These are phyloP conservation scores for Heliocybe sulcata DNA, from an alignment of 1,284 basidiomycete species.

Conservation along the genomic window DNA sequence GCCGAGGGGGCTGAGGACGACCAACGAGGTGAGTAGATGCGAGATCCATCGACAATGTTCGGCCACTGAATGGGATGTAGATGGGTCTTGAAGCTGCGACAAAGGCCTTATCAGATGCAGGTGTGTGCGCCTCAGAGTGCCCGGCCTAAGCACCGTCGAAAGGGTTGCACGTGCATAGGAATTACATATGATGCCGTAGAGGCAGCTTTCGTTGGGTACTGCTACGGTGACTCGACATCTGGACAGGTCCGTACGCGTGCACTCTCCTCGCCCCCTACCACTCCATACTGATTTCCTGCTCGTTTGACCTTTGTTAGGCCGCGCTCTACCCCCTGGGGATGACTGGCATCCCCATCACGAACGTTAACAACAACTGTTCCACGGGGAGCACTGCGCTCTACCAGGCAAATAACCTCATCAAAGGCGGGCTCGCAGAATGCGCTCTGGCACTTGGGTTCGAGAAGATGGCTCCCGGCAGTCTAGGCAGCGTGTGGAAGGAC, in stretches of 20 bases:
- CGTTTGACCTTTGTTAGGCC: conserved; percentile 28
- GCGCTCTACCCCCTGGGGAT: conserved; percentile 84
- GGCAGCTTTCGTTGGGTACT: conserved; percentile 75
- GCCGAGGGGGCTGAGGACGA: conserved; percentile 58
- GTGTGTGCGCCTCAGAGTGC: conserved; percentile 21
- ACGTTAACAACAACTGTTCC: conserved; percentile 84
- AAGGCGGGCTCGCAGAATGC: conserved; percentile 68
- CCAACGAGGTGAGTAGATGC: conserved; percentile 51
- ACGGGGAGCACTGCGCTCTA: conserved; percentile 73
- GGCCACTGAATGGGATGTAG: neutral
- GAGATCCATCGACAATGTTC: neutral
- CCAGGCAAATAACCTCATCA: conserved; percentile 62
- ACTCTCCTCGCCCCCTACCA: neutral
- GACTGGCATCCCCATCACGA: conserved; percentile 81
- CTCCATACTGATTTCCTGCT: neutral
- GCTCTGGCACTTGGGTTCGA: conserved; percentile 84
- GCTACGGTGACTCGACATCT: conserved; percentile 74
- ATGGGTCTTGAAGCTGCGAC: conserved; percentile 63
- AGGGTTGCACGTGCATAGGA: conserved; percentile 28
- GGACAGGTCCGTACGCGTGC: conserved; percentile 50
- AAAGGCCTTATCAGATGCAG: conserved; percentile 82
- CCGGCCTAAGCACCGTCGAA: neutral
- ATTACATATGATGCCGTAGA: conserved; percentile 77
- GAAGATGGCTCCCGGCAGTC: conserved; percentile 76
- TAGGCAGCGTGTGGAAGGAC: conserved; percentile 68